Evolutionary conservation across 371 early-diverging fungal genomes (phyloP).

Genomic region (Mortierella sp.): DNA sequence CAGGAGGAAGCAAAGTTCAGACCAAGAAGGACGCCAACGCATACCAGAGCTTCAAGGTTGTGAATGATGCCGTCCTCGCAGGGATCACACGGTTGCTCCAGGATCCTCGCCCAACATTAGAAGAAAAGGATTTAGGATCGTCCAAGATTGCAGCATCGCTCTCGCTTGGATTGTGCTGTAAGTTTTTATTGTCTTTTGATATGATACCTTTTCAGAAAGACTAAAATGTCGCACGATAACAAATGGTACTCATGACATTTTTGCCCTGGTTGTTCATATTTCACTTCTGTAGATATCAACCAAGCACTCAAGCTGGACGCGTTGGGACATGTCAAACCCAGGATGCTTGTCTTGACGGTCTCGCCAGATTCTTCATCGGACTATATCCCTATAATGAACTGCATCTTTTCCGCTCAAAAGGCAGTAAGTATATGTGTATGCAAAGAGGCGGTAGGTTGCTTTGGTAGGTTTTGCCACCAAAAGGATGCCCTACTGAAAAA

Average conservation of each 20-base stretch:
- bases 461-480: conserved; percentile 20
- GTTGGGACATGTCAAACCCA: conserved; percentile 77
- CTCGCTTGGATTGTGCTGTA: conserved; percentile 45
- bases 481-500: not conserved
- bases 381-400: conserved; percentile 97
- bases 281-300: conserved; percentile 71
- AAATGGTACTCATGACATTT: not conserved
- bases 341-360: conserved; percentile 89
- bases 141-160: conserved; percentile 48
- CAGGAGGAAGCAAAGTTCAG: conserved; percentile 48
- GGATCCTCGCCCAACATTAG: conserved; percentile 60
- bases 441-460: not conserved
- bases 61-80: conserved; percentile 68
- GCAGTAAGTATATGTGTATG: conserved; percentile 63
- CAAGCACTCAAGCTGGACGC: conserved; percentile 71
- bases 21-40: conserved; percentile 67
- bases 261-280: conserved; percentile 4
- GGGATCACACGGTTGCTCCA: conserved; percentile 63
- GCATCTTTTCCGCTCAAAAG: conserved; percentile 96
- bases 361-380: conserved; percentile 90
- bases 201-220: not conserved
- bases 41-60: conserved; percentile 74
- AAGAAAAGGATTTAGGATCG: conserved; percentile 62
- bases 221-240: too few species aligned
- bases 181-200: not conserved